Evolutionary conservation across 106 monocot genomes (phyloP), one percentile per base, ranked within the genome.

Genomic region (Alisma plantagoaquatica): DNA sequence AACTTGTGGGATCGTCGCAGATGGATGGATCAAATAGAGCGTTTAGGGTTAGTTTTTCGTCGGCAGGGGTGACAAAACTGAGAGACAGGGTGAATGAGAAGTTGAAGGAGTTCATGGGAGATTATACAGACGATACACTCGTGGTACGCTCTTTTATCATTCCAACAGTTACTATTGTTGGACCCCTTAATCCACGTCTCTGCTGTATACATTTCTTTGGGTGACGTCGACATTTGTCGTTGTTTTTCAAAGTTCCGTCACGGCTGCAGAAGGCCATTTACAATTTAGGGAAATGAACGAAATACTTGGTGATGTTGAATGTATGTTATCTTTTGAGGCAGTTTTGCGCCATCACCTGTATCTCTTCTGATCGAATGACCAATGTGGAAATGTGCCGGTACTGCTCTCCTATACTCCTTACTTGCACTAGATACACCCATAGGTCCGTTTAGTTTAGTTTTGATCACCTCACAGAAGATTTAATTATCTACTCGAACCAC

Each of bases 81-180:
- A 46, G 58, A 29, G 82, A 63, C 41, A 61, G 23, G 41, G 64
- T 92, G 62, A 79, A 53, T 61, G 82, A 79, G 62, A 92, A 79
- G 65, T 59, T 92, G 19, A 75, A 73, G 65, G 92, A 87, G 67
- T 68, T 68, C 44, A 74, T 78, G 67, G 86, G 78, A 9, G 86
- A 82, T 73, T 79, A 78, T 65, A 75, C 81, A 6, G 82, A 87
- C 27, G 78, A 92, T 50, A 72, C 73, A 46, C 86, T 92, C 22
- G 86, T 74, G 64, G 91, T 92, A 85, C 3, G 57, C 0, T 42
- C 54, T 3, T 18, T 12, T 29, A 15, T 31, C 27, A 3, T 33
- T 31, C 26, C 2, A 8, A 3, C 12, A 29, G 28, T 14, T 52
- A n/a, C 18, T 29, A 29, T 52, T 15, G 51, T 28, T 52, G 16